phyloP scores from a whole-genome alignment of 805 yeast species.

The Yamadazyma ubonensis region DNA sequence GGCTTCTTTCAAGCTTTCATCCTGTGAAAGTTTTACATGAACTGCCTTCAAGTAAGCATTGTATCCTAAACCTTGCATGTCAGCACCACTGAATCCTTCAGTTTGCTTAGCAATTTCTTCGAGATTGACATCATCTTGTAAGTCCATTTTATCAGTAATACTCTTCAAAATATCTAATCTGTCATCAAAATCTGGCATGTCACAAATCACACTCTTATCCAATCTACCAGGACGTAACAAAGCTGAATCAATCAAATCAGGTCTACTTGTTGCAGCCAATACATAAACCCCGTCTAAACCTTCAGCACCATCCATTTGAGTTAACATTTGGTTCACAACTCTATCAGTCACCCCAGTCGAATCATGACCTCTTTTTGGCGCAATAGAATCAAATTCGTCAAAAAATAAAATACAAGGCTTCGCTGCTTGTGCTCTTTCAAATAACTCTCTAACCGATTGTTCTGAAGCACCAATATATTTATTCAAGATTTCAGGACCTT shows the following conservation, averaged over 20 bases:
- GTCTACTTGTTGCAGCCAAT: conserved; percentile 93
- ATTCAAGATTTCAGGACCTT: conserved; percentile 93
- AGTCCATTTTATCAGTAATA: conserved; percentile 58
- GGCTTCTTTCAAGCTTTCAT: conserved; percentile 25
- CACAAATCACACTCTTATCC: conserved; percentile 89
- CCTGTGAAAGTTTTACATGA: conserved; percentile 60
- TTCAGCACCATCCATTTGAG: conserved; percentile 99
- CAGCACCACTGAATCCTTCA: conserved; percentile 90
- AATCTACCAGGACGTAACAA: conserved; percentile 92
- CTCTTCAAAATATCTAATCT: conserved; percentile 68
- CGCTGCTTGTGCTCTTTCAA: conserved; percentile 92
- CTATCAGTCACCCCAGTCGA: conserved; percentile 97
- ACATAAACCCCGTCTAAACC: conserved; percentile 96
- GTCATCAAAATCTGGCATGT: conserved; percentile 72
- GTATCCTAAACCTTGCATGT: conserved; percentile 86
- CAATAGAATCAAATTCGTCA: conserved; percentile 95
- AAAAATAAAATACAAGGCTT: conserved; percentile 91
- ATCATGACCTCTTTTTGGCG: conserved; percentile 97
- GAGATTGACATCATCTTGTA: conserved; percentile 51
- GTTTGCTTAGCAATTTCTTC: conserved; percentile 55
- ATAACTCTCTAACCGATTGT: conserved; percentile 88
- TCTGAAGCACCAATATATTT: conserved; percentile 97
- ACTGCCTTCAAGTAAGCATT: conserved; percentile 89
- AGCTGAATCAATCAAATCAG: conserved; percentile 94
- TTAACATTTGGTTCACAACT: conserved; percentile 93